Base-by-base conservation (phyloP, 2,329 filamentous ascomycete species). In the Ceratocystis cacaofunesta region DNA sequence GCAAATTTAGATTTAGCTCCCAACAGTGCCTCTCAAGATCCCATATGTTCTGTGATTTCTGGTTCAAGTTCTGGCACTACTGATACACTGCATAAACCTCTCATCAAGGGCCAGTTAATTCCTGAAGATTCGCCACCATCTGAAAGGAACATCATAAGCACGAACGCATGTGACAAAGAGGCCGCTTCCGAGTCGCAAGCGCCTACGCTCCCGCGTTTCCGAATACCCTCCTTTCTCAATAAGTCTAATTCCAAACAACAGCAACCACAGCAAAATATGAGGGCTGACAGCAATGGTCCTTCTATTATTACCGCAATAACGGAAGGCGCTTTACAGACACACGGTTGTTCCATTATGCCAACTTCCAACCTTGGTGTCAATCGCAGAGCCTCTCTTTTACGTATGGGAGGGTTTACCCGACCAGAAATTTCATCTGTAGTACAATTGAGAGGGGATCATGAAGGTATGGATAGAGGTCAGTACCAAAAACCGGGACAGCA, bases 221-320 rank as follows among this genome's bases (percentile, higher is more conserved):
- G 55, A 19, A 30, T 58, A 5, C 55, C 55, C 12, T 58, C 55
- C 4, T 58, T 58, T 36, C 15, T 30, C 25, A 46, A 63, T n/a
- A 17, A n/a, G 6, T 63, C 61, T 46, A 36, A n/a, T 30, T 30
- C 61, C 17, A 52, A 19, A 22, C 46, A 22, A 22, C 46, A 48
- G n/a, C 46, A 48, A 22, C 46, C 19, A 19, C 48, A 22, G 48
- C 48, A 15, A n/a, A 10, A 52, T 10, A 10, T 10, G 4, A 25
- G 48, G 5, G n/a, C n/a, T 25, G 22, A 15, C 48, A 25, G 22
- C 19, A 6, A 12, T 10, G 17, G 8, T 22, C 52, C 48, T 5
- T 44, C 63, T n/a, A 58, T 41, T 25, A 60, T 64, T 25, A 50
- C 58, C 30, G 19, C 63, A 19, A 55, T 25, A 7, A 64, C 63